Evolutionary conservation across 2,329 filamentous ascomycete species (phyloP), one percentile per base, ranked within the genome.

Genomic region (Fusarium temperatum): DNA sequence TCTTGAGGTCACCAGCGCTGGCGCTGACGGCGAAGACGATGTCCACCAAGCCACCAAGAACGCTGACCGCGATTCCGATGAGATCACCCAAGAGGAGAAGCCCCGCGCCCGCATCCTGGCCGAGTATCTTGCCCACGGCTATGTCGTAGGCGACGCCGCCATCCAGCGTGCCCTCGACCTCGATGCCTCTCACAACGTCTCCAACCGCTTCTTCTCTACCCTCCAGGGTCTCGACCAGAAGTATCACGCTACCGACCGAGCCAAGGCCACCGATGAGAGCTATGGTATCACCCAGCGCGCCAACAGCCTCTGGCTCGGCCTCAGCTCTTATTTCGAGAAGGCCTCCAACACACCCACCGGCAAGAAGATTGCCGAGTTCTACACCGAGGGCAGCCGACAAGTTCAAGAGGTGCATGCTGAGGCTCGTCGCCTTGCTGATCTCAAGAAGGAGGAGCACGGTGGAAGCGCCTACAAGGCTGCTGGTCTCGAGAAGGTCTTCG

Each of bases 111-210:
- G 96, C 78, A 98, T 99, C 82, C 84, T 98, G 57, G 96, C 96
- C 75, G 96, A 99, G 86, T 98, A 98, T 84, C 92, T 99, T 39
- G 95, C 96, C 17, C 94, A 98, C 79, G 96, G 96, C 77, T 99
- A 99, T 85, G 89, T 91, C 44, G 88, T 98, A 74, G 95, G 89
- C 36, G 90, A 92, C 65, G 87, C 83, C 35, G 93, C 94, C 57
- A 92, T 98, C 77, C 89, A 96, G 85, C 89, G 89, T 72, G 96
- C 94, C 72, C 93, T 99, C 79, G 90, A 94, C 36, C 90, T 98
- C 58, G 96, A 99, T 86, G 87, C 93, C 82, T 93, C 96, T 85
- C 95, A 98, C 84, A 94, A 94, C 76, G 91, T 98, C 79, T 93
- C 93, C 66, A 87, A 83, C 80, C 91, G 92, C 77, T 99, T 99